Base-by-base conservation (phyloP, 2,329 filamentous ascomycete genomes). In the Hypoxylon sp. region DNA sequence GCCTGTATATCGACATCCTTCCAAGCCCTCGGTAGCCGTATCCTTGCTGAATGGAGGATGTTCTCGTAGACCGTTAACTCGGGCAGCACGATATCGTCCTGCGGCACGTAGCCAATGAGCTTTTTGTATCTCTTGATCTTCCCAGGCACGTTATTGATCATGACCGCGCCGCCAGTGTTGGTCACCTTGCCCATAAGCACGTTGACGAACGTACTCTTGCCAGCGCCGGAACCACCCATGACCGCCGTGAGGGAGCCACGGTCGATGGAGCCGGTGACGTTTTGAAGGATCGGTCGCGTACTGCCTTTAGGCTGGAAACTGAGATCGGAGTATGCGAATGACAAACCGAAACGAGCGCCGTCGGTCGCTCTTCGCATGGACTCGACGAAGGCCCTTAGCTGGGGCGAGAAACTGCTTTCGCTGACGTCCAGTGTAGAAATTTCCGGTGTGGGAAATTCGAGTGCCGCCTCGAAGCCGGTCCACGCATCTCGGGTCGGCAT, bases 21-120 rank as follows among this genome's bases (percentile, higher is more conserved):
- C 85, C 85, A 88, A 3, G 78, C 82, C 1, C 81, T 76, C 0
- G 86, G 85, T 12, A 89, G 77, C 14, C 85, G 81, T 32, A 87
- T 80, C 12, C 82, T 80, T 14, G 86, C 87, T 0, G 85, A 87
- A 66, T 89, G 86, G 3, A 88, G 76, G 43, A 90, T 87, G 62
- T 89, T 89, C 73, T 90, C 87, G 53, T 83, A 82, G 4, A 89
- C 86, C 0, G 87, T 89, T 47, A 89, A 75, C 71, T 89, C 85
- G 0, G 86, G 84, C 8, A 88, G 78, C 2, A 89, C 81, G 25
- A 89, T 82, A 72, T 89, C 87, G 65, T 89, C 85, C 70, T 89
- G 87, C 1, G 87, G 87, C 2, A 89, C 87, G 63, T 88, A 88
- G 21, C 86, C 86, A 25, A 88, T 87, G 61, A 88, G 78, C 72